Base-by-base conservation (phyloP, 768 basidiomycete species). In the Agrocybe chaxingu region DNA sequence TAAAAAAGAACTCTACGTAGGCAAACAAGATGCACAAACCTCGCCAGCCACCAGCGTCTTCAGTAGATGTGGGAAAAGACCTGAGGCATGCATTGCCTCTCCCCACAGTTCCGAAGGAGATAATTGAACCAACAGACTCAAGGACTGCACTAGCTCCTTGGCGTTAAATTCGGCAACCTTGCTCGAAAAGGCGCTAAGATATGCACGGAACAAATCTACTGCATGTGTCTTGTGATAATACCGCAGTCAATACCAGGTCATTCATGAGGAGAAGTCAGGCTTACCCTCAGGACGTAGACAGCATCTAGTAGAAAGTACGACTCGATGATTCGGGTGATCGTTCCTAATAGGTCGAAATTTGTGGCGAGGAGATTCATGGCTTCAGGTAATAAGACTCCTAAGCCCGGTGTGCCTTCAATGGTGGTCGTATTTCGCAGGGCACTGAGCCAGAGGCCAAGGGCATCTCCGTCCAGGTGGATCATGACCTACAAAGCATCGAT, bases 261-360 rank as follows among this genome's bases (percentile, higher is more conserved):
- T 10, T 8, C 2, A 7, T 30, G 34, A 10, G 13, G 31, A 19
- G 6, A 48, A 8, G 33, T 16, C 12, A 19, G 29, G 9, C 71
- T 50, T 54, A 89, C 92, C 72, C 84, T 79, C 42, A 92, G 64
- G 51, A 94, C 73, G 8, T 68, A 59, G 12, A 67, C 52, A 0
- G 81, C 80, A 65, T 90, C 87, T 12, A 90, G 72, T n/a, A 96
- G 64, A 51, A 90, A 70, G 62, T 93, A 95, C 4, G 87, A 84
- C 62, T 92, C 88, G 18, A 91, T 57, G 48, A 94, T 80, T 50
- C 69, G 70, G 12, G 80, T 80, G 24, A 84, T 76, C 47, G 75
- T 83, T 10, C 87, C 88, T 13, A 93, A 69, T 16, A 92, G 65
- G 56, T 94, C 92, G 39, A 91, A 68, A 54, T 93, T 92, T 29